phyloP scores from a whole-genome alignment of 2,329 filamentous ascomycete genomes.

The Balansia obtecta region DNA sequence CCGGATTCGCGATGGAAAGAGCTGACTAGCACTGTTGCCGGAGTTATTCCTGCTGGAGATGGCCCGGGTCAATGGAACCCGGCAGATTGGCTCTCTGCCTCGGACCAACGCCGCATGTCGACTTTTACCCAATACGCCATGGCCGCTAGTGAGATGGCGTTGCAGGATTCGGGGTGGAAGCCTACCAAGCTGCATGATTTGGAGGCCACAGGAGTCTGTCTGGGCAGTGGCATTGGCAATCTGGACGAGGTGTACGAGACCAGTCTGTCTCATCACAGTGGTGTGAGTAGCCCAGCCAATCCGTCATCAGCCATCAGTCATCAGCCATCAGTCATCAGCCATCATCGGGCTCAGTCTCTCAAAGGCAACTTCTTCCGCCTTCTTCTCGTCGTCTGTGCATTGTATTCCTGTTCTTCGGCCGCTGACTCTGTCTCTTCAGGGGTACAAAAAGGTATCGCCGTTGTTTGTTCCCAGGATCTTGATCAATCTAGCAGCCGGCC shows the following conservation, averaged over 20 bases:
- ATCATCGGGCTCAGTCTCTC: background rate
- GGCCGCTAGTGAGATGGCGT: slow-evolving; percentile 73
- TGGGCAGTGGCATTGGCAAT: slow-evolving; percentile 93
- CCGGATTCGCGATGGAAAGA: slow-evolving; percentile 49
- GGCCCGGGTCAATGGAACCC: slow-evolving; percentile 35
- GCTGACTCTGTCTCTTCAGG: slow-evolving; percentile 34
- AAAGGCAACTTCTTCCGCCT: background rate
- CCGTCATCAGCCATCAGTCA: background rate
- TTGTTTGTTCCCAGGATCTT: slow-evolving; percentile 86
- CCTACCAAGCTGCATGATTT: slow-evolving; percentile 46
- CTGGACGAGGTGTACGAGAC: slow-evolving; percentile 83
- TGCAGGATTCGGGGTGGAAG: slow-evolving; percentile 70
- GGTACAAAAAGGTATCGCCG: slow-evolving; percentile 86
- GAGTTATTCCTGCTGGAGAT: slow-evolving; percentile 51
- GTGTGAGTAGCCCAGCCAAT: slow-evolving; percentile 35
- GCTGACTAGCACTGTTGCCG: slow-evolving; percentile 76
- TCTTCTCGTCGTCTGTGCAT: background rate
- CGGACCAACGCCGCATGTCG: slow-evolving; percentile 69
- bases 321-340: background rate
- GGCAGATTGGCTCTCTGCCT: slow-evolving; percentile 38
- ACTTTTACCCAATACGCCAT: slow-evolving; percentile 84
- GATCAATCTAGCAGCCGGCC: slow-evolving; percentile 89
- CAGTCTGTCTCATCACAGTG: slow-evolving; percentile 60
- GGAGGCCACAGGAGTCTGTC: slow-evolving; percentile 75
- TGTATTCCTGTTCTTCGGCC: background rate